These are phyloP conservation scores for Hypericum perforatum DNA, from an alignment of 345 rosid species.

Conservation along the genomic window DNA sequence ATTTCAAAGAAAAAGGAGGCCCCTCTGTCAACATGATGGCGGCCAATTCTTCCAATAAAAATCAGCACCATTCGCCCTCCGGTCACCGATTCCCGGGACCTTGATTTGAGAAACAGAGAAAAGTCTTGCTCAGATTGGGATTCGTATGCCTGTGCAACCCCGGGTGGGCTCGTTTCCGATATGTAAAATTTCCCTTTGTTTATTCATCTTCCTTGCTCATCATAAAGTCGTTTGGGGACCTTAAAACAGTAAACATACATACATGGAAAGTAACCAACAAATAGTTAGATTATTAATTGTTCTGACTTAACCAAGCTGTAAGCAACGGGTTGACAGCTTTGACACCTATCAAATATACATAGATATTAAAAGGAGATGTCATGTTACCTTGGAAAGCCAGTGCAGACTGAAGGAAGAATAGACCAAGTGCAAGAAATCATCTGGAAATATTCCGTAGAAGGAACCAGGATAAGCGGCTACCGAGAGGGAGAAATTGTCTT, in stretches of 20 bases:
- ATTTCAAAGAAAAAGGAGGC: conserved; percentile 76
- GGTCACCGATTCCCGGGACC: conserved; percentile 46
- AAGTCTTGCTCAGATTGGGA: conserved; percentile 20
- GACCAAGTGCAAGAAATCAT: conserved; percentile 7
- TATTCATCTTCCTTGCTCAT: conserved; percentile 8
- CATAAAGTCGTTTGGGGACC: neutral
- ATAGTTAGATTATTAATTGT: too few relatives aligned
- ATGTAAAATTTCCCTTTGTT: conserved; percentile 23
- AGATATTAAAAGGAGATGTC: neutral
- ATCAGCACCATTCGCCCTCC: conserved; percentile 70
- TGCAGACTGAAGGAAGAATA: conserved; percentile 20
- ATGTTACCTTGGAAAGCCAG: conserved; percentile 31
- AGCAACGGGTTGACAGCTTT: too few relatives aligned
- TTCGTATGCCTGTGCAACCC: conserved; percentile 18
- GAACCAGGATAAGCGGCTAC: too few relatives aligned
- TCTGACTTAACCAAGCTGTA: too few relatives aligned
- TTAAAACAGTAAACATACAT: too few relatives aligned
- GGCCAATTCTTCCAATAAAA: conserved; percentile 54
- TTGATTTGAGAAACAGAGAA: conserved; percentile 10
- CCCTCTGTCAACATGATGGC: conserved; percentile 66
- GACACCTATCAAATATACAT: too few relatives aligned
- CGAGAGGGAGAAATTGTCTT: too few relatives aligned
- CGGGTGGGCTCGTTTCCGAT: conserved; percentile 12
- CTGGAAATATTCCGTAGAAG: too few relatives aligned
- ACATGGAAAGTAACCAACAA: too few relatives aligned